Conservation (phyloP, 2,329 filamentous ascomycete genomes). For the Cryphonectria nitschkei region DNA sequence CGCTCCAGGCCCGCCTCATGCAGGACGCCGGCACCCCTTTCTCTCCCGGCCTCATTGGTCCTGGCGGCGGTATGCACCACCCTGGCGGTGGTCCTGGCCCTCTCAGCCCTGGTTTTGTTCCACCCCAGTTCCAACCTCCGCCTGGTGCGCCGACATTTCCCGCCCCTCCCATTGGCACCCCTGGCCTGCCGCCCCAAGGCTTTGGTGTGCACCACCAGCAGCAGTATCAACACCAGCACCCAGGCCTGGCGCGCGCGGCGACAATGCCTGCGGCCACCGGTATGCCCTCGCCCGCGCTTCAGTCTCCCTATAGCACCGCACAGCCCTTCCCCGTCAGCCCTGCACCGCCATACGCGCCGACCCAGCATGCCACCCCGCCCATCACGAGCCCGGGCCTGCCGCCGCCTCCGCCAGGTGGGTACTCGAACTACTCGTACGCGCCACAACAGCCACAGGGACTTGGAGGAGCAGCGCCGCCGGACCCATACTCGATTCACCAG, state of each 20-base stretch:
- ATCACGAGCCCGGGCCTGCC: conserved; percentile 43
- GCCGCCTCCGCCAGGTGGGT: conserved; percentile 55
- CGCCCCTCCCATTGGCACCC: conserved; percentile 44
- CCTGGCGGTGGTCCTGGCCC: conserved; percentile 43
- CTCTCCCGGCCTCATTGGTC: conserved; percentile 48
- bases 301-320: conserved; percentile 47
- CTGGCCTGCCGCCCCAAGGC: conserved; percentile 48
- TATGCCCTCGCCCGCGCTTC: conserved; percentile 44
- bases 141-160: conserved; percentile 45
- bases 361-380: conserved; percentile 37
- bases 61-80: conserved; percentile 32
- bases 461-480: conserved; percentile 36
- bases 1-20: conserved; percentile 60
- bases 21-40: conserved; percentile 59
- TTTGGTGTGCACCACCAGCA: conserved; percentile 40
- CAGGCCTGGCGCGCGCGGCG: conserved; percentile 50
- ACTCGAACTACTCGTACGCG: conserved; percentile 55
- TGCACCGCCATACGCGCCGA: conserved; percentile 45
- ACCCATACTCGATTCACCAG: conserved; percentile 62
- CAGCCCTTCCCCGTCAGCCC: conserved; percentile 47
- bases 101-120: conserved; percentile 44
- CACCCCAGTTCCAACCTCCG: conserved; percentile 42
- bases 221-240: conserved; percentile 40
- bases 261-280: conserved; percentile 55
- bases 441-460: conserved; percentile 31